Percentiles rank a stretch among this genome's conserved stretches.
Evolutionary conservation across 495 filamentous ascomycete genomes (phyloP).

Genomic region (Sabuloglossum arenarium): DNA sequence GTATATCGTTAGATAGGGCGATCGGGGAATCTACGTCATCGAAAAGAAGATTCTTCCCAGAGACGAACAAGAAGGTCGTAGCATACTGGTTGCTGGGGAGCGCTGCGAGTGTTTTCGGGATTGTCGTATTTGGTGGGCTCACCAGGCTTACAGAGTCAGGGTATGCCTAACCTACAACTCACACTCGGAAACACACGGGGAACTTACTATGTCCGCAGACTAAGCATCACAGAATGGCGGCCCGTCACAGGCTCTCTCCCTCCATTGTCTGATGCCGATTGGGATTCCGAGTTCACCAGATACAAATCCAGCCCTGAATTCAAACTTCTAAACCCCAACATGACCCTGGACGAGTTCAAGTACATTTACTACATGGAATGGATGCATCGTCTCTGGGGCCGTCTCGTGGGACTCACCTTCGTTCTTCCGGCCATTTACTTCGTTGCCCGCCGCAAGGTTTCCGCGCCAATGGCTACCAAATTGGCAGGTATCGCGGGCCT

Average conservation of each 20-base stretch:
- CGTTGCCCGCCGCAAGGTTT: slow-evolving; percentile 59
- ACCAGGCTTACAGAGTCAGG: slow-evolving; percentile 91
- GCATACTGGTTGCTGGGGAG: slow-evolving; percentile 88
- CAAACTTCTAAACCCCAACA: slow-evolving; percentile 70
- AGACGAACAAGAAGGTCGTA: slow-evolving; percentile 47
- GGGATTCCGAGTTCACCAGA: slow-evolving; percentile 80
- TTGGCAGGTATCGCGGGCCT: slow-evolving; percentile 69
- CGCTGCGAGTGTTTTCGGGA: slow-evolving; percentile 81
- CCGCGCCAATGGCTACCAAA: slow-evolving; percentile 48
- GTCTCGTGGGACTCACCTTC: slow-evolving; percentile 76
- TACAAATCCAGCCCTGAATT: slow-evolving; percentile 86
- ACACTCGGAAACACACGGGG: background rate
- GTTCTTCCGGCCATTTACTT: slow-evolving; percentile 78
- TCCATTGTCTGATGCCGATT: slow-evolving; percentile 51
- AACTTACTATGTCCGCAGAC: slow-evolving; percentile 23
- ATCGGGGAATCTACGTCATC: background rate
- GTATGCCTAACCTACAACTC: slow-evolving; percentile 24
- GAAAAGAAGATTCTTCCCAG: slow-evolving; percentile 39
- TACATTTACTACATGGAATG: slow-evolving; percentile 99
- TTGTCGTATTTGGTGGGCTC: slow-evolving; percentile 86
- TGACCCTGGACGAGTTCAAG: slow-evolving; percentile 85
- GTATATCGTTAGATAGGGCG: slow-evolving; percentile 5
- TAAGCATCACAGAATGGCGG: slow-evolving; percentile 98
- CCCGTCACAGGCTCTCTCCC: slow-evolving; percentile 89
- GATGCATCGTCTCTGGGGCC: slow-evolving; percentile 91